phyloP scores from a whole-genome alignment of 2,329 filamentous ascomycete species.

The Trichoderma polysporum region DNA sequence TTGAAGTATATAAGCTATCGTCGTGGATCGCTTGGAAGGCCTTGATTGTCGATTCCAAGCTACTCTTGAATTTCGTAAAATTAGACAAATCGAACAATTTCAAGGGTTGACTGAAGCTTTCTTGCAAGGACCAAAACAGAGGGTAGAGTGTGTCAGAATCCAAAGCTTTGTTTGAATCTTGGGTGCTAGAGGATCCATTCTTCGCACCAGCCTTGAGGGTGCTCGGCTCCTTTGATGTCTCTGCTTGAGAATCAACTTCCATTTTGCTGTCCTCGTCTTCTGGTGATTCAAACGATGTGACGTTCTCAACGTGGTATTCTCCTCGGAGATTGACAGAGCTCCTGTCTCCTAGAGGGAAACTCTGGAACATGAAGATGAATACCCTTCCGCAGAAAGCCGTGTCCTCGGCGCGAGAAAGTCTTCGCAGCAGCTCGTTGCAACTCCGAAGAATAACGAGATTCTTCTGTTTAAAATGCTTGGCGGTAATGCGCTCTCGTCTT shows the following conservation, averaged over 20 bases:
- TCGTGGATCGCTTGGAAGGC: conserved; percentile 54
- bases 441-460: conserved; percentile 85
- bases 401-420: conserved; percentile 92
- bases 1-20: conserved; percentile 47
- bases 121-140: conserved; percentile 89
- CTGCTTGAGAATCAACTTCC: conserved; percentile 61
- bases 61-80: conserved; percentile 78
- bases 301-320: conserved; percentile 94
- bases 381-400: conserved; percentile 96
- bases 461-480: conserved; percentile 77
- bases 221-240: conserved; percentile 35
- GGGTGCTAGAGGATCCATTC: conserved; percentile 42
- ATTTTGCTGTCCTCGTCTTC: conserved; percentile 46
- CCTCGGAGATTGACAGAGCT: conserved; percentile 96
- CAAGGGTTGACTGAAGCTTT: conserved; percentile 87
- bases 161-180: conserved; percentile 53
- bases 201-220: conserved; percentile 38
- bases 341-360: conserved; percentile 92
- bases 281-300: conserved; percentile 70
- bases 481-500: conserved; percentile 81
- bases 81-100: conserved; percentile 70
- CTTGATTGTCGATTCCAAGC: conserved; percentile 65
- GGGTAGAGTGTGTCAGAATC: conserved; percentile 78
- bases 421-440: conserved; percentile 91
- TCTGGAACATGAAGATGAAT: conserved; percentile 98